Base-by-base conservation (phyloP, 202 grass and related monocot genomes). In the Panicum hallii region DNA sequence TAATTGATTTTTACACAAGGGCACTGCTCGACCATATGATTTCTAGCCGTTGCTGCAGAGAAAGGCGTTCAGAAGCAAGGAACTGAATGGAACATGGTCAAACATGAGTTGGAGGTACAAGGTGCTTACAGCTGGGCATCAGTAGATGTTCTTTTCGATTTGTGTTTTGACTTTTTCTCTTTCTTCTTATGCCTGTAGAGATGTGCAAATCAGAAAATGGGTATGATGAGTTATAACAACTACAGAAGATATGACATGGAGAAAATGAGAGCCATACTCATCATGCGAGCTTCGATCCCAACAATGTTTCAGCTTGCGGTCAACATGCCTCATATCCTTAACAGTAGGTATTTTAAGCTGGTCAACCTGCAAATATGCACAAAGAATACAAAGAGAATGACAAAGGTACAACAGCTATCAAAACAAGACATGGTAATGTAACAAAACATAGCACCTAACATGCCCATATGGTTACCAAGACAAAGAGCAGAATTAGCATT, bases 151-250 rank as follows among this genome's bases (percentile, higher is more conserved):
- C 93, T 89, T 84, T 96, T 99, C 0, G 90, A 99, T 92, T 94
- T 96, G 83, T 95, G 93, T 85, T 93, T 99, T 19, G 91, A 92
- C 86, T 85, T 99, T 73, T 92, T 99, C 70, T 99, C 93, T 57
- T 90, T 93, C 84, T 92, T 99, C 82, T 96, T 99, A 79, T 89
- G 94, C 64, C 97, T 99, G 63, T 7, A 69, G 40, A 83, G 16
- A 69, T 48, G 28, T 38, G 1, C 48, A 53, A 64, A 78, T 46
- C 50, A 28, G 45, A 69, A 62, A 67, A 82, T 73, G 65, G 79
- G 72, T 3, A 50, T 26, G 53, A 23, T 28, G 4, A 46, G 47
- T 82, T 48, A 65, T 15, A 83, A 46, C 47, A 75, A 32, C 23
- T 9, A 79, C 43, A 34, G 11, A 83, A 11, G 11, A 72, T 13